These are phyloP conservation scores for Hyaloscypha variabilis DNA, from an alignment of 495 filamentous ascomycete genomes.

Conservation along the genomic window DNA sequence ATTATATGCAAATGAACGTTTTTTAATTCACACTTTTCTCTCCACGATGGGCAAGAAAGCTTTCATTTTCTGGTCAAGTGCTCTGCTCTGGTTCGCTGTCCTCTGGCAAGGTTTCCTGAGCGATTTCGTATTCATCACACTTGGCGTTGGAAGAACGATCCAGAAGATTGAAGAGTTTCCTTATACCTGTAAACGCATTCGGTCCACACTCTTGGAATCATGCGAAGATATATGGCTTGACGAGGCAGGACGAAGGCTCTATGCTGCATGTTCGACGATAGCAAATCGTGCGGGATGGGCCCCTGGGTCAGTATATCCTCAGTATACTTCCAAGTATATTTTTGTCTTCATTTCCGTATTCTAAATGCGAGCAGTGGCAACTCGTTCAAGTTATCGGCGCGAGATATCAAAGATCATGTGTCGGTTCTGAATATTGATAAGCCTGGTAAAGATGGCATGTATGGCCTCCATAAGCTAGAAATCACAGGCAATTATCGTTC, in stretches of 20 bases:
- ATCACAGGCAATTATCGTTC: slow-evolving; percentile 7
- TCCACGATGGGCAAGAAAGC: slow-evolving; percentile 7
- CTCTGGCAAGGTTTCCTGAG: not conserved
- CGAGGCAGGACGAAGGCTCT: slow-evolving; percentile 34
- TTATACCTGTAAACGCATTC: slow-evolving; percentile 9
- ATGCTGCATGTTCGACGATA: slow-evolving; percentile 36
- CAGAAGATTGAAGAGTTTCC: slow-evolving; percentile 5
- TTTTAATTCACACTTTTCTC: not conserved
- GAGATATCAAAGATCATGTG: slow-evolving; percentile 3
- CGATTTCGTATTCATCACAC: slow-evolving; percentile 3
- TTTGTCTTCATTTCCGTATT: not conserved
- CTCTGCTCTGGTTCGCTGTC: not conserved
- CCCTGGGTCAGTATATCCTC: slow-evolving; percentile 16
- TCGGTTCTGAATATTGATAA: slow-evolving; percentile 13
- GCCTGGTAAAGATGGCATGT: slow-evolving; percentile 7
- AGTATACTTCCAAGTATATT: not conserved
- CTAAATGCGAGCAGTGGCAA: not conserved
- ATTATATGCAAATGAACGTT: not conserved
- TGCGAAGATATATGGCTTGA: slow-evolving; percentile 42
- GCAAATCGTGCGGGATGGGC: slow-evolving; percentile 16
- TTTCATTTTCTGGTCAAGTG: slow-evolving; percentile 3
- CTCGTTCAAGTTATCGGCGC: slow-evolving; percentile 8
- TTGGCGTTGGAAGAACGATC: slow-evolving; percentile 5
- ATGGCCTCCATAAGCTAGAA: not conserved
- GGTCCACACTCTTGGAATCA: slow-evolving; percentile 26